phyloP scores from a whole-genome alignment of 768 basidiomycete genomes.

The Agaricus bisporus region DNA sequence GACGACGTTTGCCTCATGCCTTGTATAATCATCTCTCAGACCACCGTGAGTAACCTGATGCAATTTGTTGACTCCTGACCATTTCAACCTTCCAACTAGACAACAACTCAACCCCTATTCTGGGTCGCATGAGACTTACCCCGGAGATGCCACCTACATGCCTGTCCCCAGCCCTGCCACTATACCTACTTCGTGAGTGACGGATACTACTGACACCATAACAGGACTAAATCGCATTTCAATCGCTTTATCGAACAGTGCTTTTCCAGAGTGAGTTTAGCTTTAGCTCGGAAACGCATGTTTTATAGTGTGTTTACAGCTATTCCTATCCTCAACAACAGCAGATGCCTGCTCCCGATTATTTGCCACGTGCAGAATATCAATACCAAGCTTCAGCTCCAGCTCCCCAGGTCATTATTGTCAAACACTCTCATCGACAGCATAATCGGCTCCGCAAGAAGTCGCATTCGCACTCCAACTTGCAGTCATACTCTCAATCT shows the following conservation, averaged over 20 bases:
- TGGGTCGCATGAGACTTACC: neutral
- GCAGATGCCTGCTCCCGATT: neutral
- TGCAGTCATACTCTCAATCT: neutral
- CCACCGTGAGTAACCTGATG: conserved; percentile 19
- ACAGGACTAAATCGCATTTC: neutral
- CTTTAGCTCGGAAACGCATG: neutral
- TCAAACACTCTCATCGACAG: conserved; percentile 20
- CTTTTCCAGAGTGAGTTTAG: neutral
- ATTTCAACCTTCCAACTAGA: neutral
- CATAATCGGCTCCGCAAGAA: conserved; percentile 11
- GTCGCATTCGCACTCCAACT: conserved; percentile 15
- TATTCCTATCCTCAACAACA: conserved; percentile 10
- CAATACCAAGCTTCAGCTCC: conserved; percentile 5
- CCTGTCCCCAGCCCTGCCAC: conserved; percentile 9
- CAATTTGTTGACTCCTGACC: neutral
- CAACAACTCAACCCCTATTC: neutral
- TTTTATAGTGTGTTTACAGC: neutral
- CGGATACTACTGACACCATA: neutral
- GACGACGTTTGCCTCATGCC: neutral
- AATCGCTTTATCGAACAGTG: neutral
- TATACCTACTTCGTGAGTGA: neutral
- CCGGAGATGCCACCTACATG: conserved; percentile 7
- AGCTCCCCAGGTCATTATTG: conserved; percentile 17
- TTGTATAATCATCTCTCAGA: conserved; percentile 13
- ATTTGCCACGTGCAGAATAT: neutral